Base-by-base conservation (phyloP, 2,329 filamentous ascomycete species). In the Ophiostoma populinum region DNA sequence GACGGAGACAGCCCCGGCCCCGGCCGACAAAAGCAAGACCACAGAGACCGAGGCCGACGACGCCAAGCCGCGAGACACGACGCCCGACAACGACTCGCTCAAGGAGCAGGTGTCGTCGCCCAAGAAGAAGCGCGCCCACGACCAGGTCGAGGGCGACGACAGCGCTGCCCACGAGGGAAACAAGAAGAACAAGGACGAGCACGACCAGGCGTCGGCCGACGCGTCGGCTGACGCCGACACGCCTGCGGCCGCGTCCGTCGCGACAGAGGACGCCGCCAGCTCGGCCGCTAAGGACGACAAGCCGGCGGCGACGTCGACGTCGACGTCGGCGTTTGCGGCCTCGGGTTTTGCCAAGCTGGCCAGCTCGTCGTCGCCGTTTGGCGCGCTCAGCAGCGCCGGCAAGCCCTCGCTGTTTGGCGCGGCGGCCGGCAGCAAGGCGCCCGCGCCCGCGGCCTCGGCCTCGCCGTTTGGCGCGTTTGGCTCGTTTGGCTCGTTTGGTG, bases 311-410 rank as follows among this genome's bases (percentile, higher is more conserved):
- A 22, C 16, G 27, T 16, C 4, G 26, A 11, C 20, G 24, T 17
- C 6, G n/a, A 32, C 10, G 21, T 67, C 68, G 8, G 70, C 75
- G 6, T 85, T 85, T 51, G 70, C 71, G 16, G 63, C 62, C 32
- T 85, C 79, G 3, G 70, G 67, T 13, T 74, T 85, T 48, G 69
- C 75, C 35, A 71, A 75, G 35, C 67, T 82, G 37, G 65, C 75
- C 7, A 58, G 66, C 17, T 65, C 69, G 5, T 57, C 66, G 18
- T 82, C 77, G 4, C 73, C 73, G 1, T 81, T 81, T 48, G 70
- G 71, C 25, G 51, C 60, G 13, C 48, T 77, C 29, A 66, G 65
- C 26, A 51, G 41, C 22, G 54, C 49, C 39, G 56, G 54, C 6
- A 59, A 62, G 43, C 56, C 58, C 22, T 65, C 60, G 42, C 49